Evolutionary conservation across 257 asterid genomes (phyloP).

Genomic region (Anisodus acutangulus): DNA sequence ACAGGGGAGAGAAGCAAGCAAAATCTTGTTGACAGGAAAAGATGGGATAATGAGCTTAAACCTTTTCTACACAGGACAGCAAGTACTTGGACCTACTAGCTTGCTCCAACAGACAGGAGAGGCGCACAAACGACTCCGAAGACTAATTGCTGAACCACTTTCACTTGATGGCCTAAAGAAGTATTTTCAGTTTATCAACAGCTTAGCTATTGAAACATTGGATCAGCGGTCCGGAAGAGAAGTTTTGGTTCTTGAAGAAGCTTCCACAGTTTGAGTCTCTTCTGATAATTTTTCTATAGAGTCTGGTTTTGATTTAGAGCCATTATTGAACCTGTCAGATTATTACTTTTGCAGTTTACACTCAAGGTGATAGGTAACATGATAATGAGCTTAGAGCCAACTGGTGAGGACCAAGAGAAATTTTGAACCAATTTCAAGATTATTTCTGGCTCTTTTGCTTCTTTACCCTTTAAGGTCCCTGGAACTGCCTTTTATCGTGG

Average conservation of each 20-base stretch:
- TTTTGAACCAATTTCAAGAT: conserved; percentile 77
- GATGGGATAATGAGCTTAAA: conserved; percentile 83
- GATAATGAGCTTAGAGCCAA: conserved; percentile 90
- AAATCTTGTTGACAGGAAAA: conserved; percentile 79
- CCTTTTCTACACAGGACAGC: conserved; percentile 81
- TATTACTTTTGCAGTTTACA: conserved; percentile 60
- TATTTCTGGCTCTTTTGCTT: conserved; percentile 75
- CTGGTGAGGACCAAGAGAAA: conserved; percentile 79
- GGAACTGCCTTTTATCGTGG: conserved; percentile 88
- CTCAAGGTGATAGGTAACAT: conserved; percentile 86
- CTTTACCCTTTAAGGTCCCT: conserved; percentile 73
- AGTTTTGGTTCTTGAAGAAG: conserved; percentile 73
- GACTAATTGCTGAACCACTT: conserved; percentile 77
- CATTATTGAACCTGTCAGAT: conserved; percentile 26
- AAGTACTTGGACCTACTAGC: conserved; percentile 84
- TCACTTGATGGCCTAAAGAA: conserved; percentile 68
- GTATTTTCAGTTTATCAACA: conserved; percentile 74
- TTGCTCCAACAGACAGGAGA: conserved; percentile 85
- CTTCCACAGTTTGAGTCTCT: conserved; percentile 65
- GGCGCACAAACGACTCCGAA: conserved; percentile 67
- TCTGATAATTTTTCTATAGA: background rate
- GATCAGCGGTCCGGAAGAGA: conserved; percentile 63
- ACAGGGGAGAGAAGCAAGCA: conserved; percentile 82
- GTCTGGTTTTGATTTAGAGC: conserved; percentile 17
- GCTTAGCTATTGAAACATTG: conserved; percentile 66